Evolutionary conservation across 768 basidiomycete genomes (phyloP), one percentile per base, ranked within the genome.

Genomic region (Trametopsis cervina): DNA sequence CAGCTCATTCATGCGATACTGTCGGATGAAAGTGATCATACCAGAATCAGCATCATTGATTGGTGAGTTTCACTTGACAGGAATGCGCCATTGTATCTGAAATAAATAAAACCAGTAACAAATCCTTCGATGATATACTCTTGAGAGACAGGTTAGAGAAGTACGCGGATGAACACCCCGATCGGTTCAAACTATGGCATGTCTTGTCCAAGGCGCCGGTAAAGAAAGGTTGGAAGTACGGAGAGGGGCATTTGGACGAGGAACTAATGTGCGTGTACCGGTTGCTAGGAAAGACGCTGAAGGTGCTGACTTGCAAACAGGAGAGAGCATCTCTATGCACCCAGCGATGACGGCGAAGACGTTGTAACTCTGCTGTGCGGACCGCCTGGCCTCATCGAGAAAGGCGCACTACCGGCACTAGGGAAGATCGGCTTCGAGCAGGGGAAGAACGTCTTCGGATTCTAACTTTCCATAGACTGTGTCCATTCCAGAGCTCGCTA

Each of bases 1-100:
- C 58, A 59, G 46, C 49, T 59, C 40, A 57, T 59, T 10, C 55
- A 57, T 27, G 54, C 54, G 4, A 50, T 59, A n/a, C 46, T 59
- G 44, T 50, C 44, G 1, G 52, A 57, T 44, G 12, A 27, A 12
- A 33, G 27, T 2, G 58, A 59, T 51, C 22, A 49, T 20, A 59
- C 56, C 4, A 6, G 18, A 11, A 41, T 59, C 12, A 51, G 54
- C 13, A 40, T 59, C 11, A 50, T 59, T 18, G 56, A 59, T 44
- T 50, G 57, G 57, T 54, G 22, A 1, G 54, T 38, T 20, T 27
- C 22, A 23, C 10, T 21, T 21, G 3, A n/a, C 40, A 9, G 25
- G 21, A 17, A 23, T 18, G 23, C 12, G 1, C 12, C 21, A 24
- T 3, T 15, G 13, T 18, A n/a, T 40, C 9, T 21, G 18, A 40